Conservation (phyloP, 169 alveolate genomes). For the Besnoitia besnoiti region DNA sequence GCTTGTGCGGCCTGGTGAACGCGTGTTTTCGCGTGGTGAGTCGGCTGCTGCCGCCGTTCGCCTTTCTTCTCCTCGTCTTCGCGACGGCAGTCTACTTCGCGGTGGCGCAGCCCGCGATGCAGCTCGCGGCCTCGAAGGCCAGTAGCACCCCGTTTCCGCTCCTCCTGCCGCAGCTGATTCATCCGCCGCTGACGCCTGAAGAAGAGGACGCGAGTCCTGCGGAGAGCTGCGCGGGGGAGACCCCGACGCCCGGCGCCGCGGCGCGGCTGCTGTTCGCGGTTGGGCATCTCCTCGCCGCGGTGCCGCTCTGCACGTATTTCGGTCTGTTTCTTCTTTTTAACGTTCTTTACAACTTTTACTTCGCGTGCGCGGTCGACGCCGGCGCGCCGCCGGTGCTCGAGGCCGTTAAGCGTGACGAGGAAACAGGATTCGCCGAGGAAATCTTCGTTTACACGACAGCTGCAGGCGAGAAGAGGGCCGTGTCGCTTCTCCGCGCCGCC, state of each 20-base stretch:
- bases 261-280: not conserved
- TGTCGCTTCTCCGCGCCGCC: not conserved
- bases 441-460: not conserved
- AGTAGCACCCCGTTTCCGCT: not conserved
- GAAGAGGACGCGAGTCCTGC: not conserved
- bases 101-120: not conserved
- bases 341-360: constrained; percentile 20
- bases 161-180: not conserved
- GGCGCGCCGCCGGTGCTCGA: constrained; percentile 47
- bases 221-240: not conserved
- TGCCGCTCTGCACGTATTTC: constrained; percentile 3
- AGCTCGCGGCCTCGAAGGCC: not conserved
- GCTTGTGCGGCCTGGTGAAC: not conserved
- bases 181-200: not conserved
- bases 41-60: not conserved
- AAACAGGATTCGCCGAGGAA: not conserved
- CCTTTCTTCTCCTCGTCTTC: not conserved
- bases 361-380: constrained; percentile 41
- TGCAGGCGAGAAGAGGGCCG: not conserved
- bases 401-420: not conserved
- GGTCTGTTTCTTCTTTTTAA: constrained; percentile 11
- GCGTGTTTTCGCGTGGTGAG: not conserved
- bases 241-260: not conserved
- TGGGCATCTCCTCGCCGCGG: not conserved
- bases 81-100: not conserved